Evolutionary conservation across 1,139 yeast genomes (phyloP), one percentile per base, ranked within the genome.

Genomic region (Taphrina populina): DNA sequence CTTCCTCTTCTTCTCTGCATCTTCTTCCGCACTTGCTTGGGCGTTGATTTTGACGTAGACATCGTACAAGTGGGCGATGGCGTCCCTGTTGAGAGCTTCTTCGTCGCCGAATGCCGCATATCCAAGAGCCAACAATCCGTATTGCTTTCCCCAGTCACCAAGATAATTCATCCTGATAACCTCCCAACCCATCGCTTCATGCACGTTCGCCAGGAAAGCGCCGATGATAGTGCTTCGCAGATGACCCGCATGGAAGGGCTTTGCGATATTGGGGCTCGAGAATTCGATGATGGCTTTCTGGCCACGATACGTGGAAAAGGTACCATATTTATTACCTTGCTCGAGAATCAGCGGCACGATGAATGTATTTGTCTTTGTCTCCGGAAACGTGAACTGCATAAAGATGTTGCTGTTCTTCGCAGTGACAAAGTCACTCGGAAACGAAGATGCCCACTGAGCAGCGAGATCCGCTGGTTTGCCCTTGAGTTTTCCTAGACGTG

Each of bases 121-220:
- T 52, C 97, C 99, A 62, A 94, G 84, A 29, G 98, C 98, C 64
- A 92, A 78, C 46, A 62, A 58, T 30, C 62, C 99, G 68, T 92
- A 92, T 75, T 92, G 99, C 73, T 94, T 92, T 58, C 99, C 99
- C 98, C 98, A 92, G 73, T 92, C 99, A 68, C 99, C 99, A 64
- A 92, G 77, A 73, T 94, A 92, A 74, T 92, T 92, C 74, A 92
- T 77, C 74, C 96, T 82, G 63, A 79, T 74, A 40, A 94, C 98
- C 15, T 87, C 80, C 85, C 92, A 92, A 39, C 97, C 97, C 59
- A 84, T 76, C 64, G 82, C 82, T 71, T 90, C 96, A 69, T 92
- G 88, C 70, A 92, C 77, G 71, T 90, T 92, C 45, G 95, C 73
- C 58, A 94, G 71, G 74, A 88, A 92, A n/a, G 98, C 97, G 65